A percentile compares a stretch with the other conserved stretches of the same genome.
phyloP scores from a whole-genome alignment of 306 rosid species.

The Lagenaria siceraria region DNA sequence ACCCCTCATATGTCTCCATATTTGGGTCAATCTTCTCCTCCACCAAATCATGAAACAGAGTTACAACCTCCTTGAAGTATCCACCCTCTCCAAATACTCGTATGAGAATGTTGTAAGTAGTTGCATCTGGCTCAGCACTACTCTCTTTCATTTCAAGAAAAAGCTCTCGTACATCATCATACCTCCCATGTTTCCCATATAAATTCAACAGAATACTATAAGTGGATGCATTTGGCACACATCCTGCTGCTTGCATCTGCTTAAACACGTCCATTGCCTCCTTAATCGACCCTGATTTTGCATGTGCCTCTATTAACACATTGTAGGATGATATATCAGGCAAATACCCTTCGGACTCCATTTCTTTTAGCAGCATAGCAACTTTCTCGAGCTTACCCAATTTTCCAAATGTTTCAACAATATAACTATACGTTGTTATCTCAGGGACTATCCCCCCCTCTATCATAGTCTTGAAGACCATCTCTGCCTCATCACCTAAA shows the following conservation, averaged over 20 bases:
- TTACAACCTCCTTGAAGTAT: slow-evolving; percentile 87
- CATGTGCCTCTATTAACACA: slow-evolving; percentile 70
- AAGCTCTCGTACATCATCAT: slow-evolving; percentile 85
- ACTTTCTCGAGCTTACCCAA: slow-evolving; percentile 62
- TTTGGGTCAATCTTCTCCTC: slow-evolving; percentile 88
- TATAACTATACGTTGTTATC: slow-evolving; percentile 51
- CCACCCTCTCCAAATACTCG: slow-evolving; percentile 98
- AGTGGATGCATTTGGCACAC: slow-evolving; percentile 61
- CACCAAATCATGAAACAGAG: slow-evolving; percentile 92
- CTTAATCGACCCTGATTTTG: slow-evolving; percentile 46
- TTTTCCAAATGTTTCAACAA: slow-evolving; percentile 76
- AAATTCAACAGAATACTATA: slow-evolving; percentile 71
- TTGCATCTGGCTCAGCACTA: slow-evolving; percentile 71
- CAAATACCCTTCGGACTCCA: slow-evolving; percentile 79
- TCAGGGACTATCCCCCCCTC: slow-evolving; percentile 89
- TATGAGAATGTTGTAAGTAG: slow-evolving; percentile 82
- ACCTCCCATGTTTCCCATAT: slow-evolving; percentile 73
- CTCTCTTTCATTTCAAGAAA: slow-evolving; percentile 95
- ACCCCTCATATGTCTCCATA: slow-evolving; percentile 85
- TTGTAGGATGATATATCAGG: slow-evolving; percentile 83
- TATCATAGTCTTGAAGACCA: slow-evolving; percentile 88
- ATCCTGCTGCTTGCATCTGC: slow-evolving; percentile 95
- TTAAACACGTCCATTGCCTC: slow-evolving; percentile 74
- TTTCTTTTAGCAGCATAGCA: slow-evolving; percentile 68
- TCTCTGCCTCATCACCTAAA: slow-evolving; percentile 82